Conservation (phyloP, 495 filamentous ascomycete genomes). For the Neurospora pannonica region DNA sequence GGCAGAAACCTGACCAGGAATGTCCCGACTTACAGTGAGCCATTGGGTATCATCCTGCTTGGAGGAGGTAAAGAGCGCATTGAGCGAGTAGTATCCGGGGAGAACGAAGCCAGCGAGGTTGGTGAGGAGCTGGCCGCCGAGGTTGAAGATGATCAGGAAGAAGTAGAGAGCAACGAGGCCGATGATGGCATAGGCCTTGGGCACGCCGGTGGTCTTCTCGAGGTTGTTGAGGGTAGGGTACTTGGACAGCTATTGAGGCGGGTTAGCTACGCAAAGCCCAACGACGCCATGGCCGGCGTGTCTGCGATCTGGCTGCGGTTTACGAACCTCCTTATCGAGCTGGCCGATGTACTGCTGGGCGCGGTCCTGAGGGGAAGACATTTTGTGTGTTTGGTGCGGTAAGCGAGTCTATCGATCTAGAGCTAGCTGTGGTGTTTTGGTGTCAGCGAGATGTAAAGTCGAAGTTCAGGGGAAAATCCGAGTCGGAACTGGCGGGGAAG, state of each 20-base stretch:
- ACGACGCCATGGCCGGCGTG: conserved; percentile 2
- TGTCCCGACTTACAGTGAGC: conserved; percentile 45
- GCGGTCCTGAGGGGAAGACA: conserved; percentile 80
- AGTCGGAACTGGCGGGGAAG: conserved; percentile 2
- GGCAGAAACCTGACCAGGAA: not conserved
- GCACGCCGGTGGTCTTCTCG: conserved; percentile 88
- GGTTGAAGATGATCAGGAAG: conserved; percentile 99
- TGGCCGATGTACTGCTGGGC: conserved; percentile 78
- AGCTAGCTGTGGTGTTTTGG: conserved; percentile 2
- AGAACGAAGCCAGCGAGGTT: conserved; percentile 93
- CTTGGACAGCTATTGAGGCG: conserved; percentile 69
- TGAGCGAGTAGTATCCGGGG: conserved; percentile 91
- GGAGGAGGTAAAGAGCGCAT: conserved; percentile 71
- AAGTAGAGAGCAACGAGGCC: conserved; percentile 83
- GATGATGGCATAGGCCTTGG: conserved; percentile 92
- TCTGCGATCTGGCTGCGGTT: not conserved
- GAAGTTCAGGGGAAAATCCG: not conserved
- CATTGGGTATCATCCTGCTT: conserved; percentile 91
- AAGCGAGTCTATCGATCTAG: conserved; percentile 1
- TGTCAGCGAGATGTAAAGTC: not conserved
- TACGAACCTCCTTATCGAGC: conserved; percentile 94
- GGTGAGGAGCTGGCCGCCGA: conserved; percentile 90
- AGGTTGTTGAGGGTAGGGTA: conserved; percentile 92
- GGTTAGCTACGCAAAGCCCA: conserved; percentile 8
- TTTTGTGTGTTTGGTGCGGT: conserved; percentile 20